Evolutionary conservation across 345 rosid genomes (phyloP).

Genomic region (Draba incana): DNA sequence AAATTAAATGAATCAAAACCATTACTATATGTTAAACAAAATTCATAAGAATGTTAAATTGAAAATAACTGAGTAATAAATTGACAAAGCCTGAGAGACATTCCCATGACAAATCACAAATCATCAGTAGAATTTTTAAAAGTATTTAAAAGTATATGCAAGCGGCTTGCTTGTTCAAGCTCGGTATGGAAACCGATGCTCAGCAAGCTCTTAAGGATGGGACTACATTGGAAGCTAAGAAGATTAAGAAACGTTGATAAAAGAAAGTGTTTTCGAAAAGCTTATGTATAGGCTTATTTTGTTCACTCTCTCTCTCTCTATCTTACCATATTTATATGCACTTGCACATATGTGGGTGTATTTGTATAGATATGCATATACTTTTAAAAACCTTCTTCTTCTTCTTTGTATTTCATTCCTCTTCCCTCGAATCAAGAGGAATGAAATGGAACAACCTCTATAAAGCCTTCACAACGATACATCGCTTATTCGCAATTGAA

Average conservation of each 20-base stretch:
- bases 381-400: conserved; percentile 23
- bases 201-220: conserved; percentile 87
- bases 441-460: no score
- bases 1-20: no score
- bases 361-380: conserved; percentile 24
- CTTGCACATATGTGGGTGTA: conserved; percentile 26
- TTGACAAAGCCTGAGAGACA: conserved; percentile 8
- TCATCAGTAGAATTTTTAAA: conserved; percentile 9
- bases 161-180: conserved; percentile 83
- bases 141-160: no score
- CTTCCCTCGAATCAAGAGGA: no score
- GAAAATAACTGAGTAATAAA: neutral
- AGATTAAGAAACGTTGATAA: conserved; percentile 43
- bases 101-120: conserved; percentile 24
- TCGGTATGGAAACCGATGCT: conserved; percentile 90
- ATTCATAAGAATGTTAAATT: neutral
- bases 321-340: conserved; percentile 7
- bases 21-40: no score
- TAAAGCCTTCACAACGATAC: no score
- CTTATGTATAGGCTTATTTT: conserved; percentile 40
- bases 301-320: no score
- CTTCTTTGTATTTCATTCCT: conserved; percentile 16
- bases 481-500: no score
- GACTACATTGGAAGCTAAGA: conserved; percentile 71
- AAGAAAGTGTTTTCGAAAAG: neutral